These are phyloP conservation scores for Dioscorea cayenensis DNA, from an alignment of 116 monocot genomes.

Conservation along the genomic window DNA sequence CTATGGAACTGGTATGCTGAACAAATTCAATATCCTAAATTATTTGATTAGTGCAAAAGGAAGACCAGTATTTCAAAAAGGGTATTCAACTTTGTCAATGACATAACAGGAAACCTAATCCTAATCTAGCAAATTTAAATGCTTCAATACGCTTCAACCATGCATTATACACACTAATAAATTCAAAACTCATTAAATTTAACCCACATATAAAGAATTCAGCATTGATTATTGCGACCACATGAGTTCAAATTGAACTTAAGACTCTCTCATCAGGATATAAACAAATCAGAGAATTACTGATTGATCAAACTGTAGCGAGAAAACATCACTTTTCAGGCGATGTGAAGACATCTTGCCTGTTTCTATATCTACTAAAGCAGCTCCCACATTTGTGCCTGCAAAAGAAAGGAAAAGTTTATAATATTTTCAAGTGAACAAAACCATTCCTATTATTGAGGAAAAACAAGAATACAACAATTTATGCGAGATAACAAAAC, in stretches of 20 bases:
- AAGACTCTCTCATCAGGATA: neutral
- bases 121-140: neutral
- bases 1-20: too few species aligned
- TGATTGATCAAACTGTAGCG: slow-evolving; percentile 60
- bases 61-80: too few species aligned
- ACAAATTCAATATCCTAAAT: too few species aligned
- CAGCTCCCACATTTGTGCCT: slow-evolving; percentile 68
- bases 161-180: neutral
- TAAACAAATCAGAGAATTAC: slow-evolving; percentile 23
- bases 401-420: too few species aligned
- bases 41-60: too few species aligned
- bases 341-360: slow-evolving; percentile 36
- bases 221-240: too few species aligned
- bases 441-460: too few species aligned
- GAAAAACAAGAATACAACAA: too few species aligned
- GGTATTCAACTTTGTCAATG: too few species aligned
- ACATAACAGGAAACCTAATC: neutral
- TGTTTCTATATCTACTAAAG: slow-evolving; percentile 57
- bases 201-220: too few species aligned
- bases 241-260: neutral
- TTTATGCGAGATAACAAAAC: too few species aligned
- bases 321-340: slow-evolving; percentile 61
- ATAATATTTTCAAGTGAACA: too few species aligned
- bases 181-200: neutral
- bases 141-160: neutral